Base-by-base conservation (phyloP, 2,329 filamentous ascomycete genomes). In the Aureobasidium subglaciale region DNA sequence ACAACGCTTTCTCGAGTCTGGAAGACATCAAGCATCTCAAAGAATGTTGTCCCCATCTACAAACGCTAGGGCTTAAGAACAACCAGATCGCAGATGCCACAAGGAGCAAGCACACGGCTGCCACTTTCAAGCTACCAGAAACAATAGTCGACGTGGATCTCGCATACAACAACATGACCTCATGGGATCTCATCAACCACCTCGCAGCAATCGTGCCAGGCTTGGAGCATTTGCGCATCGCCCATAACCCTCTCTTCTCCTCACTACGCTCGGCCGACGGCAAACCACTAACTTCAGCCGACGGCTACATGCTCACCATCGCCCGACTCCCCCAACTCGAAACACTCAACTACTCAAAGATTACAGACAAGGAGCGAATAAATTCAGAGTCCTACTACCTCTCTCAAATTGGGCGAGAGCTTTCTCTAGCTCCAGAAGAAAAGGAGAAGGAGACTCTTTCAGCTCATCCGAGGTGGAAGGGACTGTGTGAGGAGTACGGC, bases 371-470 rank as follows among this genome's bases (percentile, higher is more conserved):
- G 38, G 91, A 97, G 68, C 83, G 92, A 16, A 78, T 83, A 54
- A 93, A 97, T 65, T 90, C 90, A 4, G 93, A 97, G 63, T 85
- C 92, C 65, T 99, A 95, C 69, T 99, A 99, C 68, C 81, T 97
- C 10, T 88, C 86, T 0, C 81, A 87, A 54, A 93, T 96, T 57
- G 87, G 81, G 10, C 84, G 84, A 59, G 88, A 93, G 66, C 75
- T 96, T 35, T 79, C 83, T 1, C 73, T 77, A 3, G 79, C 82
- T 0, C 73, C 82, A 0, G 77, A 81, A 56, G 70, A 69, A 2
- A 79, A 85, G 61, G 71, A 75, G 25, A 62, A 70, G 1, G 71
- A 73, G 1, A 78, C 95, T 0, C 67, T 87, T 3, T 70, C 68
- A 0, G 71, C 74, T 3, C 90, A 97, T 69, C 85, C 83, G 7